These are phyloP conservation scores for Fusarium sp. DNA, from an alignment of 2,329 filamentous ascomycete species.

Conservation along the genomic window DNA sequence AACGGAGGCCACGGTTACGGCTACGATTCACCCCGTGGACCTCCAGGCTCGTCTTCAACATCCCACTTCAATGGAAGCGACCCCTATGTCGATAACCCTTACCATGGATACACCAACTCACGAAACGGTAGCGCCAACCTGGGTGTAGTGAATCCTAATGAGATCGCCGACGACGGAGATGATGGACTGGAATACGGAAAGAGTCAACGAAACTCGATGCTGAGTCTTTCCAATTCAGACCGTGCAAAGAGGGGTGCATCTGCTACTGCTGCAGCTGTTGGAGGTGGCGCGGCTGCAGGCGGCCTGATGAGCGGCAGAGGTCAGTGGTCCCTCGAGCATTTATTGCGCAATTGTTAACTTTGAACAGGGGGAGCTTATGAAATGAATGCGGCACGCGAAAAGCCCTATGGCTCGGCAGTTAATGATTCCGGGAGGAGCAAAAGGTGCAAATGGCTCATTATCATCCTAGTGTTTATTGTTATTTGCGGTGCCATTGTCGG, in stretches of 20 bases:
- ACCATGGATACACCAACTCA: constrained; percentile 64
- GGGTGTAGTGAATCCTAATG: constrained; percentile 77
- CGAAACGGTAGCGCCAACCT: constrained; percentile 61
- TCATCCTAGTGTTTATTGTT: constrained; percentile 70
- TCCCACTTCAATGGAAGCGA: constrained; percentile 48
- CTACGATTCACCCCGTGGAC: constrained; percentile 39
- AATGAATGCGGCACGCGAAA: constrained; percentile 60
- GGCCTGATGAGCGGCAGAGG: constrained; percentile 49
- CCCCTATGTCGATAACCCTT: constrained; percentile 72
- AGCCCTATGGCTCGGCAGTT: constrained; percentile 69
- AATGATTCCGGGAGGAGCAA: constrained; percentile 69
- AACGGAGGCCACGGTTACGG: constrained; percentile 42
- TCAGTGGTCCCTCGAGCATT: constrained; percentile 12
- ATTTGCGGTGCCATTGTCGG: constrained; percentile 78
- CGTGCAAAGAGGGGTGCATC: constrained; percentile 41
- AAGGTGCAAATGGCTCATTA: constrained; percentile 77
- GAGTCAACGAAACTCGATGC: constrained; percentile 65
- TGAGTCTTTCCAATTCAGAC: constrained; percentile 64
- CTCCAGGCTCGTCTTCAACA: constrained; percentile 26
- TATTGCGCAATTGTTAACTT: constrained; percentile 16
- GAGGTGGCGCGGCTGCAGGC: constrained; percentile 57
- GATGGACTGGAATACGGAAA: constrained; percentile 75
- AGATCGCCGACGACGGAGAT: constrained; percentile 88
- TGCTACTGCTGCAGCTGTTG: constrained; percentile 57
- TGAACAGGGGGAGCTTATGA: constrained; percentile 48